Base-by-base conservation (phyloP, 2,329 filamentous ascomycete species). In the Fusarium nisikadoi region DNA sequence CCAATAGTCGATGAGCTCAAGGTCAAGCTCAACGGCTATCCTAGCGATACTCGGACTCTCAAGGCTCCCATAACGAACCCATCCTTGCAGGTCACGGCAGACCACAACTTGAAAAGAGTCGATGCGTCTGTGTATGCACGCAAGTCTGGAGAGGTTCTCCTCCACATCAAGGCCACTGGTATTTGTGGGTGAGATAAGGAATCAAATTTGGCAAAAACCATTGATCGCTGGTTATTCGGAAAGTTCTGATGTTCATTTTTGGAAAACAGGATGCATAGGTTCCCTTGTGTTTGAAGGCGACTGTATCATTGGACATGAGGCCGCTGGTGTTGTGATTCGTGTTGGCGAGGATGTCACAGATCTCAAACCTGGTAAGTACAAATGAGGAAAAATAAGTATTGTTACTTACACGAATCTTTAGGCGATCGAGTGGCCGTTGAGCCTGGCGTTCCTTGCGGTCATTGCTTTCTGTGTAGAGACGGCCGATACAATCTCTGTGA, bases 391-490 rank as follows among this genome's bases (percentile, higher is more conserved):
- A 7, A 10, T 20, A 33, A n/a, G 13, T 13, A 13, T 35, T n/a
- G 46, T n/a, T 31, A 45, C 68, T 71, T 12, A 73, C 57, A 39
- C 20, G 17, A 45, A 25, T 10, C 6, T 36, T 5, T 7, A 81
- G 89, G 90, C 16, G 91, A 93, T 75, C 83, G 89, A 56, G 90
- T 93, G 14, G 90, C 91, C 7, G 81, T 93, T 20, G 91, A 93
- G 74, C 90, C 90, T 1, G 89, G 90, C 25, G 88, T 91, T 2
- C 88, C 91, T 0, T 93, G 91, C 75, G 85, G 84, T 16, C 78
- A 82, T 38, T 92, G 90, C 76, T 90, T 88, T 73, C 83, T 89
- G 23, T 92, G 90, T 76, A 79, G 80, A 54, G 85, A 86, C 31
- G 90, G 89, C 6, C 86, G 88, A 16, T 91, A 91, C 73, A 91